Conservation (phyloP, 306 rosid species). For the Rosa persica region DNA sequence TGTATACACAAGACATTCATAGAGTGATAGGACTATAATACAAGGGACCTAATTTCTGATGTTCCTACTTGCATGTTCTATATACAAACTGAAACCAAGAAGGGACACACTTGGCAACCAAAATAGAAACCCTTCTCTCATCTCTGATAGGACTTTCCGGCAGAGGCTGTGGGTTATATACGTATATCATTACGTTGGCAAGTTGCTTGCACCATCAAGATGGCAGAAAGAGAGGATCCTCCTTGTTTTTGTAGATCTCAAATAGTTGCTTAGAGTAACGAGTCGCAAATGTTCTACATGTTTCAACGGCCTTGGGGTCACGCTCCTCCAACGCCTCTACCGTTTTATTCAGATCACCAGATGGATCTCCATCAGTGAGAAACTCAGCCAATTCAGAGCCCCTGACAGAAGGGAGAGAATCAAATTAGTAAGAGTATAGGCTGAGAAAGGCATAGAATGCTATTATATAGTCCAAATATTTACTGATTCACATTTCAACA, state of each 20-base stretch:
- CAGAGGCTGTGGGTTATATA: neutral
- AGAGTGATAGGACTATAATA: neutral
- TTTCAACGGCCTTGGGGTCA: slow-evolving; percentile 41
- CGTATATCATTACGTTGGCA: neutral
- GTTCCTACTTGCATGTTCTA: neutral
- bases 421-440: slow-evolving; percentile 4
- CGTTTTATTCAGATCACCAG: slow-evolving; percentile 39
- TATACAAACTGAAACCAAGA: neutral
- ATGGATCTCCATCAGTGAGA: slow-evolving; percentile 49
- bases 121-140: neutral
- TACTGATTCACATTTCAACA: neutral
- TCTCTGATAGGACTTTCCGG: neutral
- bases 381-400: slow-evolving; percentile 61
- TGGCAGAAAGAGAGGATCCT: slow-evolving; percentile 51
- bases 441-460: slow-evolving; percentile 12
- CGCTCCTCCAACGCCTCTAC: slow-evolving; percentile 49
- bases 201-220: slow-evolving; percentile 24
- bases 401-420: slow-evolving; percentile 25
- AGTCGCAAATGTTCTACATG: slow-evolving; percentile 48
- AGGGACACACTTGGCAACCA: neutral
- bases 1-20: neutral
- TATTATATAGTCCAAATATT: neutral
- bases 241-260: slow-evolving; percentile 53
- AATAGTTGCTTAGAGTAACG: slow-evolving; percentile 70
- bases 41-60: neutral